Evolutionary conservation across 805 yeast species (phyloP).

Genomic region (Candida manassasensis): DNA sequence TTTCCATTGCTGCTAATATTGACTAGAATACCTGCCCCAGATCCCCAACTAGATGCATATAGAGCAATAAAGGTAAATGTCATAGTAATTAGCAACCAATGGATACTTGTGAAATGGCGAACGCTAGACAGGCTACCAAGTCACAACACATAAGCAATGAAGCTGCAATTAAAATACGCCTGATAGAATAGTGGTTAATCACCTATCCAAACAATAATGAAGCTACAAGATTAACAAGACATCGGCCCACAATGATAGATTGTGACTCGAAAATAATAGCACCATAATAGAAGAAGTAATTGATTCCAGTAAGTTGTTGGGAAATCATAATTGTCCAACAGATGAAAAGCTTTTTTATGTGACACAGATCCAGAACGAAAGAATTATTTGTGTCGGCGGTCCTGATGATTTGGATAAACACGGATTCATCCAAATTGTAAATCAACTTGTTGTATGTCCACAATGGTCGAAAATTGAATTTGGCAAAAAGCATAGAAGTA

Average conservation of each 20-base stretch:
- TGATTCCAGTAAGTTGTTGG: conserved; percentile 33
- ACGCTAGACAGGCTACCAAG: conserved; percentile 12
- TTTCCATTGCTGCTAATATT: conserved; percentile 21
- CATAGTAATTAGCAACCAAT: conserved; percentile 11
- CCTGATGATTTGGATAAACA: conserved; percentile 1
- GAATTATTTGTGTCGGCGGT: not conserved
- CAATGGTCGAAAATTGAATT: conserved; percentile 3
- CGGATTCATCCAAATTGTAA: not conserved
- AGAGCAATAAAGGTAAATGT: conserved; percentile 16
- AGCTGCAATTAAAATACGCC: conserved; percentile 11
- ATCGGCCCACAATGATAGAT: conserved; percentile 14
- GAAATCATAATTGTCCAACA: conserved; percentile 25
- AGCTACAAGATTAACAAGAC: conserved; percentile 18
- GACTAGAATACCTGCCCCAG: conserved; percentile 22
- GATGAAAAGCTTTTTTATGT: not conserved
- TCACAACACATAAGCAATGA: conserved; percentile 13
- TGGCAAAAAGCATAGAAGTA: conserved; percentile 3
- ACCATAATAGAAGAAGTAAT: conserved; percentile 30
- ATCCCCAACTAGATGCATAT: conserved; percentile 31
- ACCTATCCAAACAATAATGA: conserved; percentile 15
- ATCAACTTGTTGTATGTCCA: conserved; percentile 1
- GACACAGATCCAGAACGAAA: not conserved
- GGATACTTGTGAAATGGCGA: conserved; percentile 7
- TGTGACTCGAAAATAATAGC: conserved; percentile 16
- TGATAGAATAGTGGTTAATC: conserved; percentile 10